phyloP scores from a whole-genome alignment of 495 filamentous ascomycete genomes.

The Pyronema domesticum region DNA sequence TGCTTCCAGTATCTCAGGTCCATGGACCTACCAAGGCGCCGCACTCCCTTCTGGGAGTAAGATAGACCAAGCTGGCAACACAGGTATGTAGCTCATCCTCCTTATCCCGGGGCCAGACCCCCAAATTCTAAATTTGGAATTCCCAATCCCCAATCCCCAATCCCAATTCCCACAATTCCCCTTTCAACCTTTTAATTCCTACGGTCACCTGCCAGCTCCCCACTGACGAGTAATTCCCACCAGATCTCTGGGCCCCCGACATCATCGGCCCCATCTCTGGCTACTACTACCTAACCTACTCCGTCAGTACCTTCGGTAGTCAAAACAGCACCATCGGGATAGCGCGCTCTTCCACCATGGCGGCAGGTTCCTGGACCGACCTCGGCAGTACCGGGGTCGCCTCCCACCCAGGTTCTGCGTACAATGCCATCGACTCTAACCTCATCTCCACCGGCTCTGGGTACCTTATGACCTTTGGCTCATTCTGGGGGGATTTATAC shows the following conservation, averaged over 20 bases:
- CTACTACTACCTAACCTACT: constrained; percentile 57
- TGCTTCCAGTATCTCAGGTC: constrained; percentile 39
- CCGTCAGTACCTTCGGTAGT: constrained; percentile 45
- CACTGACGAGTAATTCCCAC: background rate
- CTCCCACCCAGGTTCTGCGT: constrained; percentile 31
- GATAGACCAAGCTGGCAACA: constrained; percentile 37
- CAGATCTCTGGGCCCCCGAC: constrained; percentile 42
- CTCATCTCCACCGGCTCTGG: constrained; percentile 32
- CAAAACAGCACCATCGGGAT: constrained; percentile 48
- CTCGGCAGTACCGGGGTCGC: constrained; percentile 34
- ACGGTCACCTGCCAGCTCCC: background rate
- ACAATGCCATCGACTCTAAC: constrained; percentile 58
- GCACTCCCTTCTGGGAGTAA: constrained; percentile 39
- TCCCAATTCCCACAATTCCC: background rate
- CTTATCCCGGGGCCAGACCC: background rate
- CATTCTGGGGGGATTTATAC: constrained; percentile 51
- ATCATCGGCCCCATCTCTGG: constrained; percentile 34
- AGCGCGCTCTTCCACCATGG: constrained; percentile 44
- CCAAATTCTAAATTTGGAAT: too few species aligned
- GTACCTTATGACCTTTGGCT: constrained; percentile 46
- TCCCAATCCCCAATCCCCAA: too few species aligned
- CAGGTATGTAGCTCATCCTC: constrained; percentile 21
- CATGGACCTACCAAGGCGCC: constrained; percentile 43
- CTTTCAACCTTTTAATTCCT: background rate
- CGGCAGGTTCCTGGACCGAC: constrained; percentile 42